phyloP scores from a whole-genome alignment of 2,329 filamentous ascomycete species.

The Berkeleyomyces rouxiae region DNA sequence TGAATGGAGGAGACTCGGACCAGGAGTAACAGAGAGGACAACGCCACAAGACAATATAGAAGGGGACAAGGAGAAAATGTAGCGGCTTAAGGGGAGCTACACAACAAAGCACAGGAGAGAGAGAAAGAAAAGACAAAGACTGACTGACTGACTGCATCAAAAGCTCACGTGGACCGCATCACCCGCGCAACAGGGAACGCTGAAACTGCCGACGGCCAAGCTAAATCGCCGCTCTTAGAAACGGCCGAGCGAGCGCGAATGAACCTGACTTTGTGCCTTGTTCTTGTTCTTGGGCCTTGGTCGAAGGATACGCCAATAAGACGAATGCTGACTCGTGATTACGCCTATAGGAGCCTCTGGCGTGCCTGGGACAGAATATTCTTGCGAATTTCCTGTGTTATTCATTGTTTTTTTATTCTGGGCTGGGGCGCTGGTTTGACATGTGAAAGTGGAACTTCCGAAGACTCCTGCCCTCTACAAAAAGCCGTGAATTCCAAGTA shows the following conservation, averaged over 20 bases:
- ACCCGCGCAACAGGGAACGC: not conserved
- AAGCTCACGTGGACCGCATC: no score
- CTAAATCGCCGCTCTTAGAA: not conserved
- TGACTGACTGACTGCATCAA: no score
- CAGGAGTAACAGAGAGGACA: no score
- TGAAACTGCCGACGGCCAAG: not conserved
- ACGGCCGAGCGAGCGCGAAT: not conserved
- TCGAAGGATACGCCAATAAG: not conserved
- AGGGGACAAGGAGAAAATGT: no score
- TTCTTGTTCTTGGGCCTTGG: not conserved
- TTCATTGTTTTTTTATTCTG: not conserved
- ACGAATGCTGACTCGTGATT: not conserved
- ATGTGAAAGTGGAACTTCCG: constrained; percentile 13
- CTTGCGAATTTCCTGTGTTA: not conserved
- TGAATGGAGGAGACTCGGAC: no score
- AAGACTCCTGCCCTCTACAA: not conserved
- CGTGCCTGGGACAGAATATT: not conserved
- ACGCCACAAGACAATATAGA: no score
- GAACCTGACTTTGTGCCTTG: not conserved
- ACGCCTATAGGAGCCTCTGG: not conserved
- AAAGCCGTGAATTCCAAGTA: not conserved
- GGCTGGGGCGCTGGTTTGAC: not conserved
- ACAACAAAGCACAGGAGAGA: no score
- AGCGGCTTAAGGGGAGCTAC: no score
- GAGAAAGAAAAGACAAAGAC: no score